phyloP scores from a whole-genome alignment of 2,329 filamentous ascomycete genomes.

The Pseudogymnoascus sp. region DNA sequence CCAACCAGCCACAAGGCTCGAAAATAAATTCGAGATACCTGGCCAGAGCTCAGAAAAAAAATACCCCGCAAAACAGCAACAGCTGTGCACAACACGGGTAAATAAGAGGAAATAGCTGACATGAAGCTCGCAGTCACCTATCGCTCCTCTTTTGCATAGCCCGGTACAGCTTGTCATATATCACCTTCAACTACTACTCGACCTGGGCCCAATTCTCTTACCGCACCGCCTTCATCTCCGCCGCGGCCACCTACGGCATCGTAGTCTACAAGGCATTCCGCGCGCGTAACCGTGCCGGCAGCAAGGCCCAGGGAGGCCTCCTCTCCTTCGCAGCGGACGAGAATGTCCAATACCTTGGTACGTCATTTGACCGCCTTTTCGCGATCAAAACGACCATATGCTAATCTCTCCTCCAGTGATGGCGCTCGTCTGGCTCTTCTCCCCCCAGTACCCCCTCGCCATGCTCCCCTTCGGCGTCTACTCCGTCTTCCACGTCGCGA shows the following conservation, averaged over 20 bases:
- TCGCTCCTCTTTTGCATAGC: conserved; percentile 74
- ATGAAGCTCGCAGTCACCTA: conserved; percentile 56
- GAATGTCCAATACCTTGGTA: conserved; percentile 96
- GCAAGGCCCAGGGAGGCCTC: conserved; percentile 46
- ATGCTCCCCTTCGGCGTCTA: conserved; percentile 93
- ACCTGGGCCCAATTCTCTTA: conserved; percentile 75
- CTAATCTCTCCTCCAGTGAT: conserved; percentile 51
- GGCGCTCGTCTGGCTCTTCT: conserved; percentile 91
- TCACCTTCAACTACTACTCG: conserved; percentile 80
- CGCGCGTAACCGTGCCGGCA: conserved; percentile 68
- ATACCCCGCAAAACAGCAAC: conserved; percentile 10
- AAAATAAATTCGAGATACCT: not conserved
- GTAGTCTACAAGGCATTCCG: conserved; percentile 97
- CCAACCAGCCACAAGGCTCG: not conserved
- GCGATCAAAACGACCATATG: not conserved
- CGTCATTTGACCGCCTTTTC: conserved; percentile 30
- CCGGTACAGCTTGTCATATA: conserved; percentile 77
- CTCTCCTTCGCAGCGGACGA: conserved; percentile 72
- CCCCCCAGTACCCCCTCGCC: conserved; percentile 80
- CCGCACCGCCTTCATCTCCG: conserved; percentile 81
- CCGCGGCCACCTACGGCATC: conserved; percentile 89
- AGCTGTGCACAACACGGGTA: conserved; percentile 19
- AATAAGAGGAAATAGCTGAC: not conserved
- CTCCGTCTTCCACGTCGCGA: conserved; percentile 96
- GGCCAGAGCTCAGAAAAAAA: not conserved